Base-by-base conservation (phyloP, 2,329 filamentous ascomycete species). In the Truncatella angustata region DNA sequence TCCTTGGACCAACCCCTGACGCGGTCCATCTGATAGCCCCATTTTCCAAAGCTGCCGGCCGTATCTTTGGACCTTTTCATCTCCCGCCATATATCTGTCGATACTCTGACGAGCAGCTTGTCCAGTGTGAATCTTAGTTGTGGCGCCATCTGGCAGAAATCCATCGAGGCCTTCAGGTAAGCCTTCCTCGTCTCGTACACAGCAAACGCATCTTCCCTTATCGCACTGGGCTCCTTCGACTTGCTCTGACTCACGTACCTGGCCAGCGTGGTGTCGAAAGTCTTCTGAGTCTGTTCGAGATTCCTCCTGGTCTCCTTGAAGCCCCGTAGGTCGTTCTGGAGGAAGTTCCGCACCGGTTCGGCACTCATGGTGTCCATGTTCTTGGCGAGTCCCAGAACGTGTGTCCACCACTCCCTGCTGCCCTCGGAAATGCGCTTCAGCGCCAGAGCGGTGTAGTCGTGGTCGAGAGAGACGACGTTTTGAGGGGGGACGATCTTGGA, bases 141-240 rank as follows among this genome's bases (percentile, higher is more conserved):
- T 1, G 94, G 92, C 1, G 90, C 90, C 59, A 91, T 81, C 58
- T 94, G 84, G 62, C 90, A 96, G 67, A 92, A 97, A 69, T 99
- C 94, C 82, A 99, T 86, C 12, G 90, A 92, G 1, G 92, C 88
- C 66, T 91, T 93, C 39, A 97, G 77, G 67, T 99, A 99, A 28
- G 86, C 83, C 65, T 94, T 95, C 53, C 93, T 84, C 21, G 90
- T 89, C 74, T 97, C 94, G 66, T 96, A 94, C 34, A 97, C 84
- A 66, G 94, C 87, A 64, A 99, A 99, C 0, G 94, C 94, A 70
- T 99, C 94, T 69, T 99, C 94, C 54, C 94, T 82, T 51, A 99
- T 76, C 1, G 91, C 84, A 0, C 91, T 97, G 0, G 93, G 84
- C 70, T 99, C 94, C 71, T 97, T 99, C 5, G 90, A 87, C 75